Evolutionary conservation across 1,139 yeast species (phyloP).

Genomic region (Torulaspora pretoriensis): DNA sequence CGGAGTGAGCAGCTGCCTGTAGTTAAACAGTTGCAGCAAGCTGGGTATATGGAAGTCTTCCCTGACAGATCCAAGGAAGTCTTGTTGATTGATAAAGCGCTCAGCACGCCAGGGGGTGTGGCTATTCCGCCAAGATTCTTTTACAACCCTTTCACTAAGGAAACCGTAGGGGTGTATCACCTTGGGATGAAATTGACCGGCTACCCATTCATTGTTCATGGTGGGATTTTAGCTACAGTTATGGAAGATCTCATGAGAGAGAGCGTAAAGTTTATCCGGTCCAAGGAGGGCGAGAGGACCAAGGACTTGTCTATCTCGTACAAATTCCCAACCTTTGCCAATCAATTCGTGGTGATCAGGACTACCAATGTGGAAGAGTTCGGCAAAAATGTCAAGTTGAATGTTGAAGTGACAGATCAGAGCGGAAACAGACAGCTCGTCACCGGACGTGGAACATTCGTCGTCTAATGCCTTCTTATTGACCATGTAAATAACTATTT

Average conservation of each 20-base stretch:
- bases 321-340: conserved; percentile 70
- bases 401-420: conserved; percentile 42
- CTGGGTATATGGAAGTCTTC: conserved; percentile 38
- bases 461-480: background rate
- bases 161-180: conserved; percentile 66
- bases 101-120: conserved; percentile 71
- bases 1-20: conserved; percentile 51
- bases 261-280: conserved; percentile 27
- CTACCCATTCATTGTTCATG: conserved; percentile 83
- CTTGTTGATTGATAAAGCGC: conserved; percentile 38
- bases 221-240: conserved; percentile 82
- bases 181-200: conserved; percentile 80
- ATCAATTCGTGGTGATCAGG: conserved; percentile 68
- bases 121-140: conserved; percentile 70
- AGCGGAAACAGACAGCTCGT: conserved; percentile 46
- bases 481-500: conserved; percentile 7
- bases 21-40: conserved; percentile 31
- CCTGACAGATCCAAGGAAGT: conserved; percentile 33
- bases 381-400: conserved; percentile 38
- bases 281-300: conserved; percentile 34
- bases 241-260: conserved; percentile 65
- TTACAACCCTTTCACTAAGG: conserved; percentile 52
- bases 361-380: conserved; percentile 41
- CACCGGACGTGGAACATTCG: conserved; percentile 40
- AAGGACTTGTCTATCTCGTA: conserved; percentile 41